Evolutionary conservation across 106 monocot species (phyloP).

Genomic region (Chionographis japonica): DNA sequence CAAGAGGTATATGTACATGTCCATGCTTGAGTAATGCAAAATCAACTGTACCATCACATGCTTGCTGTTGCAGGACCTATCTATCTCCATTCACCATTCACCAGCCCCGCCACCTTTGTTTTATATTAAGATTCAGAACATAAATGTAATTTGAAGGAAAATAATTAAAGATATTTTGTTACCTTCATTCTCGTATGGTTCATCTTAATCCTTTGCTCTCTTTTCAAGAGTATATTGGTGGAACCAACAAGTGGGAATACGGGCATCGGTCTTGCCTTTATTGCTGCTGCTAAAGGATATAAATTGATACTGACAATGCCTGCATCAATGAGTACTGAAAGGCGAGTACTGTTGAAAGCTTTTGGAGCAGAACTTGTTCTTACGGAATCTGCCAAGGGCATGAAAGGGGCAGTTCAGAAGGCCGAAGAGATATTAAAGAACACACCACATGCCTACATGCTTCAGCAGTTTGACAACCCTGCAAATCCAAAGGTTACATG

Average conservation of each 20-base stretch:
- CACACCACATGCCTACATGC: constrained; percentile 86
- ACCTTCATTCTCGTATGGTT: not conserved
- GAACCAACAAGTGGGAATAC: constrained; percentile 98
- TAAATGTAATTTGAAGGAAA: too few relatives aligned
- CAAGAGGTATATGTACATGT: too few relatives aligned
- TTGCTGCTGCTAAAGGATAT: constrained; percentile 94
- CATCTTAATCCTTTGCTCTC: not conserved
- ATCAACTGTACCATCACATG: too few relatives aligned
- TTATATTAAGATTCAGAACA: too few relatives aligned
- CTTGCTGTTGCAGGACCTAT: too few relatives aligned
- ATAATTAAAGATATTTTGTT: not conserved
- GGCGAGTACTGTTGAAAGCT: constrained; percentile 85
- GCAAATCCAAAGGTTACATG: constrained; percentile 80
- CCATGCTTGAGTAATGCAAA: too few relatives aligned
- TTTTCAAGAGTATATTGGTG: constrained; percentile 68
- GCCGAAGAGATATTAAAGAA: constrained; percentile 87
- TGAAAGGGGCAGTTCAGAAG: constrained; percentile 93
- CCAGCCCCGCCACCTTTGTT: too few relatives aligned
- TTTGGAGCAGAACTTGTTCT: constrained; percentile 98
- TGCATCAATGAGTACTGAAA: constrained; percentile 95
- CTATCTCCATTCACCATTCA: too few relatives aligned
- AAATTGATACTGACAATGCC: constrained; percentile 97
- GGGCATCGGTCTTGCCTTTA: constrained; percentile 96
- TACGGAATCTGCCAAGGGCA: constrained; percentile 90
- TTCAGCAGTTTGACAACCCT: constrained; percentile 97